phyloP scores from a whole-genome alignment of 192 early-diverging fungal species.

The Mortierella claussenii region DNA sequence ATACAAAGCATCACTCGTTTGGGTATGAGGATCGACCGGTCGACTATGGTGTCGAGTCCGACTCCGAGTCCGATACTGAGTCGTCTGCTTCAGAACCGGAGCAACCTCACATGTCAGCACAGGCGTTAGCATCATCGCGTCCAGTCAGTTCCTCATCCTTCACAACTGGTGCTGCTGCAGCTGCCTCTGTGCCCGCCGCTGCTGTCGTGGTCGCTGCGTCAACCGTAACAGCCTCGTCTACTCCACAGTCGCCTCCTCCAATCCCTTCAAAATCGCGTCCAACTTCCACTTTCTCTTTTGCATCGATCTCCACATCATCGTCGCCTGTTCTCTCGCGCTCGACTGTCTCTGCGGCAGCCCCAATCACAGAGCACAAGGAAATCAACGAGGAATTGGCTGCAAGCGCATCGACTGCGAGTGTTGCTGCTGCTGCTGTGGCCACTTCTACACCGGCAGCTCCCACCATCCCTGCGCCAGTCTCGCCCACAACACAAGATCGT shows the following conservation, averaged over 20 bases:
- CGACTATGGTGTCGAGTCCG: conserved; percentile 8
- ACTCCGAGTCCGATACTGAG: conserved; percentile 38
- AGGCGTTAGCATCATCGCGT: background rate
- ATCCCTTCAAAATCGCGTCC: conserved; percentile 38
- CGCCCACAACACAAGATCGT: background rate
- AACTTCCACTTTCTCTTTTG: conserved; percentile 24
- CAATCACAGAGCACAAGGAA: background rate
- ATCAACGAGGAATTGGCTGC: background rate
- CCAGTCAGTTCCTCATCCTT: background rate
- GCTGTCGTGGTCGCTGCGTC: too few species aligned
- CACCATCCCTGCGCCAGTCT: background rate
- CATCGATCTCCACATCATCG: conserved; percentile 3
- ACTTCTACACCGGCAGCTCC: background rate
- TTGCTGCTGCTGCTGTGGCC: conserved; percentile 3
- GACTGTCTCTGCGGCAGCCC: background rate
- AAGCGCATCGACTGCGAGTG: background rate
- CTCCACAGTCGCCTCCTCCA: conserved; percentile 14
- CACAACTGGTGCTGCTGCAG: background rate
- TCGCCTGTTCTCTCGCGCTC: conserved; percentile 18
- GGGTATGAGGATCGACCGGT: conserved; percentile 29
- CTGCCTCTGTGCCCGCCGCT: conserved; percentile 4
- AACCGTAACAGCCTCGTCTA: background rate
- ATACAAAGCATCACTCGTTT: conserved; percentile 43
- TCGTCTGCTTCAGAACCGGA: conserved; percentile 26
- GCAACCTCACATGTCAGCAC: background rate